Evolutionary conservation across 164 flowering plant genomes (phyloP), one percentile per base, ranked within the genome.

Genomic region (Magnolia sinica): DNA sequence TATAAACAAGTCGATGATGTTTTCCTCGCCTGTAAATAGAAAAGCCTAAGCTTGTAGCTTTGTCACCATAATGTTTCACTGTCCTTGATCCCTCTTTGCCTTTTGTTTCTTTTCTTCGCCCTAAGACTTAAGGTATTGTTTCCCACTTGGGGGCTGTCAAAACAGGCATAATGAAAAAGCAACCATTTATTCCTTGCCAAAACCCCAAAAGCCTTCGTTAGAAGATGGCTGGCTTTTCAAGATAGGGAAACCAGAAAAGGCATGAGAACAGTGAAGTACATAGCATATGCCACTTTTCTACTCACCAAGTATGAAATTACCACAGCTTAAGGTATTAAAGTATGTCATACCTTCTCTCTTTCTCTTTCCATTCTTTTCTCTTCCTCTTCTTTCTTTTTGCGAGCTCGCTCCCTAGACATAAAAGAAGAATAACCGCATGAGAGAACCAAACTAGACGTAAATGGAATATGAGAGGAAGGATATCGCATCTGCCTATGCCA

Each of bases 311-410:
- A 9, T 55, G 61, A 37, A 4, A 37, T 37, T 37, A 37, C 61
- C 61, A 55, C 18, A 55, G 18, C 61, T 55, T 37, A 55, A 55
- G 18, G 13, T 55, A 55, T 3, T 16, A 55, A 58, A 64, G 11
- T 67, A 22, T 70, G 67, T 76, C 27, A 31, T 80, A 94, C 99
- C 98, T 96, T 96, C 79, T 96, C 99, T 77, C 80, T 88, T 78
- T 92, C 99, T 85, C 93, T 89, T 88, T 96, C 99, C 87, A 77
- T 83, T 86, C 80, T 88, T 84, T 82, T 96, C 72, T 96, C 99
- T 82, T 94, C 99, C 79, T 96, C 98, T 81, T 94, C 99, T 85
- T 96, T 96, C 89, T 96, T 96, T 85, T 94, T 96, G 78, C 97
- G 98, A 79, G 99, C 99, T 22, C 90, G 85, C 79, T 96, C 99